Evolutionary conservation across 2,329 filamentous ascomycete species (phyloP).

Genomic region (Aotearoamyces nothofagi): DNA sequence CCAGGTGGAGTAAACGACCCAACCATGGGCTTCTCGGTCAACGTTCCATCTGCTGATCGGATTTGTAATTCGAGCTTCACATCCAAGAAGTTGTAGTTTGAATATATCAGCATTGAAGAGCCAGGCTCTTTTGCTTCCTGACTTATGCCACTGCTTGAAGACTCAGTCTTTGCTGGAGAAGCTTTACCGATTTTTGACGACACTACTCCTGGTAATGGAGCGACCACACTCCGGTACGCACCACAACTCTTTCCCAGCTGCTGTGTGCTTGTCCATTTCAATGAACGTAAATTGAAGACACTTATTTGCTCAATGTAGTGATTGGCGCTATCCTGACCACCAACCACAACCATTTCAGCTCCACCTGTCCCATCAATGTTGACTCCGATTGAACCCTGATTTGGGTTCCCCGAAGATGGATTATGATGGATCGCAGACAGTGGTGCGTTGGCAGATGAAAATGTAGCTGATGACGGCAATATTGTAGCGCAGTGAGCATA

Average conservation of each 20-base stretch:
- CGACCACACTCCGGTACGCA: conserved; percentile 89
- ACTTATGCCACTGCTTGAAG: conserved; percentile 22
- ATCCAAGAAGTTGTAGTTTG: conserved; percentile 97
- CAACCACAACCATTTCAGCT: conserved; percentile 93
- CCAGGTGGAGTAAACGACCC: conserved; percentile 79
- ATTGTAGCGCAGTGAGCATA: conserved; percentile 96
- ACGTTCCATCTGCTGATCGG: conserved; percentile 64
- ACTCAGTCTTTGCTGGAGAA: conserved; percentile 22
- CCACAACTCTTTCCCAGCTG: conserved; percentile 83
- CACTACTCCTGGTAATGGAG: conserved; percentile 56
- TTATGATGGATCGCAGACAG: conserved; percentile 84
- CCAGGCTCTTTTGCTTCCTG: conserved; percentile 40
- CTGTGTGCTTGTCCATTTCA: conserved; percentile 91
- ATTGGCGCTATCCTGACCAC: conserved; percentile 92
- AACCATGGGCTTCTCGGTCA: conserved; percentile 81
- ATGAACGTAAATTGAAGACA: conserved; percentile 86
- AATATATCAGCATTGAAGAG: conserved; percentile 87
- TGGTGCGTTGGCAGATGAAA: conserved; percentile 71
- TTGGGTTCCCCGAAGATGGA: conserved; percentile 64
- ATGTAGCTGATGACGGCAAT: conserved; percentile 72
- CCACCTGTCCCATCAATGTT: conserved; percentile 83
- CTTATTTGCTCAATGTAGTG: conserved; percentile 99
- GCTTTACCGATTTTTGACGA: conserved; percentile 50
- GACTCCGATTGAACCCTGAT: conserved; percentile 77
- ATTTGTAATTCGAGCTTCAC: conserved; percentile 93